Evolutionary conservation across 352 stramenopile species (phyloP).

Genomic region (Globisporangium spinosum): DNA sequence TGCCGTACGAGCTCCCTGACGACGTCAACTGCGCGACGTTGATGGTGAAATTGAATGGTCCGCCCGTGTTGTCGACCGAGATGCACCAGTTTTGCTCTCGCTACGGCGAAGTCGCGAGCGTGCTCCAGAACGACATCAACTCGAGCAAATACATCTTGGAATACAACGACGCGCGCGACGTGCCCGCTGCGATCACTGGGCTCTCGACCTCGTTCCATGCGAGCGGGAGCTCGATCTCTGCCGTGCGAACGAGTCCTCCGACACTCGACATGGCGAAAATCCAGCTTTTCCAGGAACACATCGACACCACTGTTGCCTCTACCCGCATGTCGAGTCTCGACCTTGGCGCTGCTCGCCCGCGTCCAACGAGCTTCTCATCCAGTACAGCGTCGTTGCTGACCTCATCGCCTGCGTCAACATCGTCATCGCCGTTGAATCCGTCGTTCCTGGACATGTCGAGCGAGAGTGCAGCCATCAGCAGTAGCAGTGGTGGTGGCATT

Average conservation of each 20-base stretch:
- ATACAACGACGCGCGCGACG: constrained; percentile 63
- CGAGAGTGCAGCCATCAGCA: not conserved
- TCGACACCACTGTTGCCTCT: constrained; percentile 22
- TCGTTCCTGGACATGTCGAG: constrained; percentile 40
- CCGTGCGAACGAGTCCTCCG: constrained; percentile 44
- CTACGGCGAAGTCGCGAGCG: constrained; percentile 69
- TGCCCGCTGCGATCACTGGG: constrained; percentile 38
- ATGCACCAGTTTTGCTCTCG: constrained; percentile 63
- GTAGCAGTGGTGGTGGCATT: not conserved
- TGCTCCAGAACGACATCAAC: constrained; percentile 51
- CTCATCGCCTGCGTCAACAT: constrained; percentile 60
- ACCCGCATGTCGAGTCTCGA: constrained; percentile 2
- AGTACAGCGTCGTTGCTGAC: constrained; percentile 55
- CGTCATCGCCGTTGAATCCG: constrained; percentile 52
- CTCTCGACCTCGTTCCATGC: constrained; percentile 31
- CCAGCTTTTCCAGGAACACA: constrained; percentile 54
- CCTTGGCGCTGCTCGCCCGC: not conserved
- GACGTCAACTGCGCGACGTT: constrained; percentile 64
- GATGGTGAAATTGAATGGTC: constrained; percentile 36
- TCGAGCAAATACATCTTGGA: constrained; percentile 62
- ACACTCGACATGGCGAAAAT: constrained; percentile 61
- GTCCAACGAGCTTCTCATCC: constrained; percentile 57
- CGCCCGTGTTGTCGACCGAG: constrained; percentile 29
- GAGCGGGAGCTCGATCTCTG: constrained; percentile 33
- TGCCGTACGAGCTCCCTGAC: constrained; percentile 66